These are phyloP conservation scores for Venturia effusa DNA, from an alignment of 2,329 filamentous ascomycete genomes.

Conservation along the genomic window DNA sequence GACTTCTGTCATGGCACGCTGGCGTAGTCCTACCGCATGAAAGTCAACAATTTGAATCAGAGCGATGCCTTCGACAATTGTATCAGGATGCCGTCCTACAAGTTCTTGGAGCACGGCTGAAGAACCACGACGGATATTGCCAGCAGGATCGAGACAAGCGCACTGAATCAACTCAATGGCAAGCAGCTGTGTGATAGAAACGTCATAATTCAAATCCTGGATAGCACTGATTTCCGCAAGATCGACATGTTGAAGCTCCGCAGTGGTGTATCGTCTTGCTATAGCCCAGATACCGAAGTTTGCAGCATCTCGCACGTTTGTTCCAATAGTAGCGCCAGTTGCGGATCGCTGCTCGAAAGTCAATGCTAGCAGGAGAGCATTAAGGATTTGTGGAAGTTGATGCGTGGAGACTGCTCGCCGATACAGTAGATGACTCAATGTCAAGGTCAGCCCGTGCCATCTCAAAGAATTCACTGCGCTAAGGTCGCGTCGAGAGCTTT, in stretches of 20 bases:
- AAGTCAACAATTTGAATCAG: conserved; percentile 90
- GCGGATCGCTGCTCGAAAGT: conserved; percentile 81
- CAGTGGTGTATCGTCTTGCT: conserved; percentile 73
- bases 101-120: conserved; percentile 92
- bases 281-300: conserved; percentile 95
- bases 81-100: conserved; percentile 84
- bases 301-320: conserved; percentile 86
- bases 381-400: conserved; percentile 62
- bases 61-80: conserved; percentile 66
- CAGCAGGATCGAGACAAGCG: conserved; percentile 77
- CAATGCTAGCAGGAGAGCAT: conserved; percentile 66
- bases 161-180: conserved; percentile 72
- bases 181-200: conserved; percentile 48
- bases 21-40: conserved; percentile 79
- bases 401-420: conserved; percentile 64
- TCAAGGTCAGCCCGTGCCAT: conserved; percentile 90
- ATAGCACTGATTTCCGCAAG: conserved; percentile 31
- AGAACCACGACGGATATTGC: conserved; percentile 85
- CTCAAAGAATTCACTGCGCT: conserved; percentile 67
- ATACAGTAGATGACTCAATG: conserved; percentile 77
- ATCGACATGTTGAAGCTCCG: conserved; percentile 59
- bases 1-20: conserved; percentile 70
- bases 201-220: conserved; percentile 27
- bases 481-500: conserved; percentile 48
- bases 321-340: conserved; percentile 74